A percentile compares a stretch with the other conserved stretches of the same genome.
Evolutionary conservation across 148 eudicot genomes (phyloP).

Genomic region (Persicaria tinctoria): DNA sequence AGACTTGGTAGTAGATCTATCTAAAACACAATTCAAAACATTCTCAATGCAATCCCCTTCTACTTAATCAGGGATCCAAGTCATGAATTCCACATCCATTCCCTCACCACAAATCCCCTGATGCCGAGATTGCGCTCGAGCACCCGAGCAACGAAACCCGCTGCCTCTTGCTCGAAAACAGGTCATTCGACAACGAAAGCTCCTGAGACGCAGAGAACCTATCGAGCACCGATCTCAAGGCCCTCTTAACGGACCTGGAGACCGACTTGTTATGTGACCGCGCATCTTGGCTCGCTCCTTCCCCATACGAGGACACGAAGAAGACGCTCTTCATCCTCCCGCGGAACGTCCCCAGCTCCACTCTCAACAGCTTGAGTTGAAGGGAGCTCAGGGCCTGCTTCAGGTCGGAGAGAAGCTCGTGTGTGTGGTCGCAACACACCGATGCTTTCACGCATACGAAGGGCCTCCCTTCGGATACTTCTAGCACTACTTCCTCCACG

Average conservation of each 20-base stretch:
- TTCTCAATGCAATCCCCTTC: too few species aligned
- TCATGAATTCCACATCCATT: background rate
- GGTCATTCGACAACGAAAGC: constrained; percentile 25
- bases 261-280: constrained; percentile 14
- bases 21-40: too few species aligned
- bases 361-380: constrained; percentile 33
- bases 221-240: constrained; percentile 41
- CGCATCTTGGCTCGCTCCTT: constrained; percentile 2
- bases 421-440: constrained; percentile 53
- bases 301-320: constrained; percentile 21
- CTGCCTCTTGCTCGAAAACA: constrained; percentile 40
- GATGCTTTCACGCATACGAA: constrained; percentile 29
- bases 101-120: background rate
- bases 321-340: constrained; percentile 48
- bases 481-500: constrained; percentile 23
- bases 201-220: constrained; percentile 40
- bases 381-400: constrained; percentile 37
- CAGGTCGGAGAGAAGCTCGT: constrained; percentile 43
- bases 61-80: too few species aligned
- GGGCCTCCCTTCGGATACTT: background rate
- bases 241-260: constrained; percentile 30
- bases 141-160: background rate
- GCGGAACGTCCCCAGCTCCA: constrained; percentile 61
- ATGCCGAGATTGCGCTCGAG: background rate
- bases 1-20: too few species aligned